Conservation (phyloP, 1,284 basidiomycete genomes). For the Mycosarcoma mackinlayi region DNA sequence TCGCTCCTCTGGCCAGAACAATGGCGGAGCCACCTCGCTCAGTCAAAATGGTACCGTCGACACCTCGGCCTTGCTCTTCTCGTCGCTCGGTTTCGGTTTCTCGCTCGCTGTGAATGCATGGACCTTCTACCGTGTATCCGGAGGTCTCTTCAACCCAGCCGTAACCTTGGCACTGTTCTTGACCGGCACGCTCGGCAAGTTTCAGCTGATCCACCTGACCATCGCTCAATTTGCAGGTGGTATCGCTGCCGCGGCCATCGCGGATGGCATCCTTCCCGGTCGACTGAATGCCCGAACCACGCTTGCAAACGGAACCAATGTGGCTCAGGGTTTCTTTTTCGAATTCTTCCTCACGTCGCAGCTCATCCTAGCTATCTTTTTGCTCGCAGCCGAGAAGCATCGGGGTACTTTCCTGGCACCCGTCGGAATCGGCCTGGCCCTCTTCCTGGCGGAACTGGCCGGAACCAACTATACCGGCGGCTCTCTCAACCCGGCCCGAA, state of each 20-base stretch:
- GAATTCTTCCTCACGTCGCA: slow-evolving; percentile 71
- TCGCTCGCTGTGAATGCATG: slow-evolving; percentile 63
- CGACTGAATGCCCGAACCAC: slow-evolving; percentile 68
- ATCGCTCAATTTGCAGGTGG: slow-evolving; percentile 70
- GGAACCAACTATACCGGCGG: slow-evolving; percentile 61
- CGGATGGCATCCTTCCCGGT: slow-evolving; percentile 69
- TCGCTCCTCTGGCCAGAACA: slow-evolving; percentile 21
- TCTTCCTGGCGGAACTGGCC: slow-evolving; percentile 51
- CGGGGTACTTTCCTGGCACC: slow-evolving; percentile 64
- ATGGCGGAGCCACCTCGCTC: slow-evolving; percentile 25
- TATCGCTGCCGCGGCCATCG: slow-evolving; percentile 70
- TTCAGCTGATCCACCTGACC: slow-evolving; percentile 69
- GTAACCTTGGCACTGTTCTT: slow-evolving; percentile 70
- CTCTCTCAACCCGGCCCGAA: slow-evolving; percentile 58
- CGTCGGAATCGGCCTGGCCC: slow-evolving; percentile 56
- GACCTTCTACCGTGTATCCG: slow-evolving; percentile 54
- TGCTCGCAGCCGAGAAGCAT: slow-evolving; percentile 72
- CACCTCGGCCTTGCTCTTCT: slow-evolving; percentile 69
- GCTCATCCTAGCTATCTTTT: slow-evolving; percentile 69
- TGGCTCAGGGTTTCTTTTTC: slow-evolving; percentile 64
- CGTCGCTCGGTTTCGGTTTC: slow-evolving; percentile 71
- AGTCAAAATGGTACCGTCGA: slow-evolving; percentile 34
- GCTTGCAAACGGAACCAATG: slow-evolving; percentile 62
- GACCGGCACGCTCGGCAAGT: slow-evolving; percentile 69
- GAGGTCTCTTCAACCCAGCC: slow-evolving; percentile 69